Base-by-base conservation (phyloP, 2,329 filamentous ascomycete genomes). In the Beauveria sp. region DNA sequence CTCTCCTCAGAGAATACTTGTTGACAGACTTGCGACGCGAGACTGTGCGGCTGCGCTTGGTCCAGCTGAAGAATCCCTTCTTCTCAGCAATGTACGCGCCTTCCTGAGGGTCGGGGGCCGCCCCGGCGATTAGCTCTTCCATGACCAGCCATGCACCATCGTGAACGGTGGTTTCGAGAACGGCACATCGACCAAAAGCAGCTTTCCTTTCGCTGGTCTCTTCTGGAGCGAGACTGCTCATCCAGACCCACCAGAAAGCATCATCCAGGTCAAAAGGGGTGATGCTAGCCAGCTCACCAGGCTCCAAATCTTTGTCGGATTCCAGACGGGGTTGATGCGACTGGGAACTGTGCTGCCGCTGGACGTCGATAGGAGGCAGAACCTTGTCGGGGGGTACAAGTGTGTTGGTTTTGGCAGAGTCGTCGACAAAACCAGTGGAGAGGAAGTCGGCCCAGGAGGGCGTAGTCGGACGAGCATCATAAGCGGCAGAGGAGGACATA, bases 181-280 rank as follows among this genome's bases (percentile, higher is more conserved):
- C 82, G 22, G 94, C 91, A 70, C 94, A 99, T 64, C 94, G 84
- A 43, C 94, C 94, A 72, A 99, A 99, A 0, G 92, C 91, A 6
- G 92, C 88, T 72, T 99, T 99, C 63, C 94, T 86, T 52, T 88
- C 83, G 0, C 86, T 75, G 0, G 92, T 90, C 76, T 99, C 94
- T 69, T 99, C 94, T 0, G 87, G 89, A 1, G 93, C 92, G 69
- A 99, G 78, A 79, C 93, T 97, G 67, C 86, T 96, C 82, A 99
- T 97, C 94, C 94, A 99, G 4, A 97, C 94, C 93, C 94, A 97
- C 94, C 94, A 99, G 73, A 99, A 99, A 1, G 92, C 89, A 72
- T 97, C 93, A 68, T 99, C 94, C 5, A 99, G 80, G 64, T 94
- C 88, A 61, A 97, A 84, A 43, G 83, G 83, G 26, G 84, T 89